Evolutionary conservation across 176 grass and related monocot genomes (phyloP).

Genomic region (Coix lacrymajobi): DNA sequence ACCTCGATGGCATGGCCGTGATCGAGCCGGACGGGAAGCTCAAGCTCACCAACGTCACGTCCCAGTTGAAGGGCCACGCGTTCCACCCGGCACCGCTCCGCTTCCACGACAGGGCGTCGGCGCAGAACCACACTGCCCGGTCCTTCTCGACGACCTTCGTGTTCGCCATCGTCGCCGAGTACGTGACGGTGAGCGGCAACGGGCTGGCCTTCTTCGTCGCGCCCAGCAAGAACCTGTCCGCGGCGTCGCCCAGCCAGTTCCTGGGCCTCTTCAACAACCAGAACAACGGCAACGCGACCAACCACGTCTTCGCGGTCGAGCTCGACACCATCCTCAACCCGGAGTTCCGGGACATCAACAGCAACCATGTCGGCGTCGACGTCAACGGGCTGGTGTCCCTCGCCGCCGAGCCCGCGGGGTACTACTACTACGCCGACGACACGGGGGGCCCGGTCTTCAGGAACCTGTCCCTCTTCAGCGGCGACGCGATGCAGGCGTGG

Average conservation of each 20-base stretch:
- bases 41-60: conserved; percentile 37
- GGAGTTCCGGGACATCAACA: conserved; percentile 40
- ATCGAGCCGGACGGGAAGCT: conserved; percentile 27
- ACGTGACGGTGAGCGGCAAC: conserved; percentile 36
- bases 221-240: conserved; percentile 23
- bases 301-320: conserved; percentile 30
- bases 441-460: neutral
- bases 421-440: conserved; percentile 24
- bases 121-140: neutral
- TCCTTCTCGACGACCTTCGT: conserved; percentile 35
- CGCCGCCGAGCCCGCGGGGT: conserved; percentile 14
- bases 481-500: conserved; percentile 35
- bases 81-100: conserved; percentile 21
- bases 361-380: conserved; percentile 32
- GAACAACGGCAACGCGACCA: conserved; percentile 37
- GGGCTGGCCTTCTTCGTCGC: conserved; percentile 34
- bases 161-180: conserved; percentile 28
- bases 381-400: conserved; percentile 30
- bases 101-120: neutral
- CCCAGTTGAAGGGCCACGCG: conserved; percentile 32
- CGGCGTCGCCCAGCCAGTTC: conserved; percentile 32
- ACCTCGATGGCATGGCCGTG: conserved; percentile 35
- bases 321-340: conserved; percentile 33
- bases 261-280: conserved; percentile 25
- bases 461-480: conserved; percentile 33